Conservation (phyloP, 2,329 filamentous ascomycete species). For the Cercospora sp. region DNA sequence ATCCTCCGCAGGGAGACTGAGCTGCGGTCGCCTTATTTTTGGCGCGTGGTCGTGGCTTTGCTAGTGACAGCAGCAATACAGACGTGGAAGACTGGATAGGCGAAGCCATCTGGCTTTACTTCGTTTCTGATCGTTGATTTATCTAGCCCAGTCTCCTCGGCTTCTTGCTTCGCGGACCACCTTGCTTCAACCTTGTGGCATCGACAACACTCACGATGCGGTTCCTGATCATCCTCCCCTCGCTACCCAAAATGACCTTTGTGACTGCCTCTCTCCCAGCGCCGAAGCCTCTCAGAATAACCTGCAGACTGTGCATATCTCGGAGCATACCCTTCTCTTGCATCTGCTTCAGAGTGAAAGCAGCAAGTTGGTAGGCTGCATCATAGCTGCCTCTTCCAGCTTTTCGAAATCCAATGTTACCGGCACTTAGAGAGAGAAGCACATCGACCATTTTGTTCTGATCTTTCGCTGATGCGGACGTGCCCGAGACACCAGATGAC, state of each 20-base stretch:
- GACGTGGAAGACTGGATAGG: neutral
- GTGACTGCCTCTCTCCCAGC: slow-evolving; percentile 82
- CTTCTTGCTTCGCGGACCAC: slow-evolving; percentile 82
- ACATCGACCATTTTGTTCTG: slow-evolving; percentile 54
- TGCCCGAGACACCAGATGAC: slow-evolving; percentile 31
- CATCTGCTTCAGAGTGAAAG: slow-evolving; percentile 80
- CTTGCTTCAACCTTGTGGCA: slow-evolving; percentile 89
- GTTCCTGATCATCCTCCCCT: slow-evolving; percentile 73
- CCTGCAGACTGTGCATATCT: slow-evolving; percentile 74
- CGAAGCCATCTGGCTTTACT: neutral
- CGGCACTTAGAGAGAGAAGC: slow-evolving; percentile 76
- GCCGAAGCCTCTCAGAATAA: slow-evolving; percentile 83
- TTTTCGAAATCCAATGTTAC: slow-evolving; percentile 91
- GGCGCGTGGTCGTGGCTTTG: neutral
- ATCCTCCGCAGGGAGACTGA: neutral
- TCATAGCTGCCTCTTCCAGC: slow-evolving; percentile 79
- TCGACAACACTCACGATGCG: slow-evolving; percentile 82
- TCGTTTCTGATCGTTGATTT: neutral
- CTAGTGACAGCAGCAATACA: neutral
- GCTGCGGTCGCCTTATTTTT: neutral
- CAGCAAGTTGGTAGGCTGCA: slow-evolving; percentile 84
- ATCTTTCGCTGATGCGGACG: slow-evolving; percentile 53
- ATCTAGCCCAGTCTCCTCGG: slow-evolving; percentile 73
- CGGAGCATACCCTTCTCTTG: slow-evolving; percentile 76
- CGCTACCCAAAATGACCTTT: slow-evolving; percentile 83